Conservation (phyloP, 139 green algal genomes). For the Chlorella sp. region DNA sequence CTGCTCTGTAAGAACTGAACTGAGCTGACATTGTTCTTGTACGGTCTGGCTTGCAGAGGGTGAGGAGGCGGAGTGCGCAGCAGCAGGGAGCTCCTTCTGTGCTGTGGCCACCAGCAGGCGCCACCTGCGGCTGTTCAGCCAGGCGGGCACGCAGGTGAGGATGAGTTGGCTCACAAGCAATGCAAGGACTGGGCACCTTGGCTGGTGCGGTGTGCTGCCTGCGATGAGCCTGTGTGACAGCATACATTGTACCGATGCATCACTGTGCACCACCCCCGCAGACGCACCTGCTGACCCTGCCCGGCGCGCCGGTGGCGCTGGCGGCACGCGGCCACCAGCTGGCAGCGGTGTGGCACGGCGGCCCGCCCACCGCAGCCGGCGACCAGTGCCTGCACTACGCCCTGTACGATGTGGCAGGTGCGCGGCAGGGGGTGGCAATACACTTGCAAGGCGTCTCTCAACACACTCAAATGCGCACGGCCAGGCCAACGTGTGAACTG, state of each 20-base stretch:
- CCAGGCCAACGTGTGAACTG: no score
- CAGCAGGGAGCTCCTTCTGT: conserved; percentile 67
- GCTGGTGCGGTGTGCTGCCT: no score
- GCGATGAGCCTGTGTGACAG: no score
- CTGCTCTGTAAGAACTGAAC: no score
- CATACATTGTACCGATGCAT: no score
- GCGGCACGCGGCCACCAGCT: conserved; percentile 55
- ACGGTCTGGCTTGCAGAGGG: conserved; percentile 35
- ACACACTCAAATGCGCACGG: no score
- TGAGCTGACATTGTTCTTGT: no score
- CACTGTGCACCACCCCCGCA: conserved; percentile 41
- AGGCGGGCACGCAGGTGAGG: conserved; percentile 43
- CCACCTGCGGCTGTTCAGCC: conserved; percentile 83
- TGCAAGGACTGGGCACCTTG: no score
- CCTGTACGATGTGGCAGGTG: conserved; percentile 35
- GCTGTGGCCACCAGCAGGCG: conserved; percentile 72
- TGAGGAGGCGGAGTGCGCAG: conserved; percentile 75
- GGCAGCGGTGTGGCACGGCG: conserved; percentile 59
- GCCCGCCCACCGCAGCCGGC: conserved; percentile 36
- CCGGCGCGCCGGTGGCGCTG: conserved; percentile 65
- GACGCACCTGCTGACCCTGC: conserved; percentile 57
- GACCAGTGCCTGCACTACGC: conserved; percentile 57
- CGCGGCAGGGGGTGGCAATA: no score
- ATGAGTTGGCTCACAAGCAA: no score
- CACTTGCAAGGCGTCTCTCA: no score